Conservation (phyloP, 306 rosid species). For the Cicer chorassanicum region DNA sequence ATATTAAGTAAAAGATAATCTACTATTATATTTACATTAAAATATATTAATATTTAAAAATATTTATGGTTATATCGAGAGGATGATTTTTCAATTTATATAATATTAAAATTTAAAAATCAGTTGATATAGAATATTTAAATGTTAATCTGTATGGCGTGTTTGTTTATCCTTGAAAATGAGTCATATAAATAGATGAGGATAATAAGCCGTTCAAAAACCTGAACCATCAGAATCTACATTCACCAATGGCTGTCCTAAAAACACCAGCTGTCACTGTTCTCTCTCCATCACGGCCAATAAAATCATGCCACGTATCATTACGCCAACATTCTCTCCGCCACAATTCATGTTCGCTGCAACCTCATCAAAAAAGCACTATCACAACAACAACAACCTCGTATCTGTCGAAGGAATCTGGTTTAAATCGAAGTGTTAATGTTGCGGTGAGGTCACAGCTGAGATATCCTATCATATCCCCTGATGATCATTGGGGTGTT, state of each 20-base stretch:
- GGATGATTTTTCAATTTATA: too few species aligned
- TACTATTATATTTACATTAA: too few species aligned
- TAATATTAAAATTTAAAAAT: too few species aligned
- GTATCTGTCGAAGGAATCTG: conserved; percentile 29
- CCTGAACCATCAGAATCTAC: not conserved
- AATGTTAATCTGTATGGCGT: too few species aligned
- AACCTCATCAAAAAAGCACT: not conserved
- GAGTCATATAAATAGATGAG: too few species aligned
- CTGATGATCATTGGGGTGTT: conserved; percentile 49
- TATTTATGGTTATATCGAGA: too few species aligned
- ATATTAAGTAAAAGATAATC: too few species aligned
- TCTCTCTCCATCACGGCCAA: conserved; percentile 19
- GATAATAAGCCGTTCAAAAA: too few species aligned
- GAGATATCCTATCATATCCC: conserved; percentile 42
- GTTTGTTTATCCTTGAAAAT: too few species aligned
- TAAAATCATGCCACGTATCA: conserved; percentile 1
- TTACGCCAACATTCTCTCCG: conserved; percentile 3
- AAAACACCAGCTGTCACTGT: conserved; percentile 11
- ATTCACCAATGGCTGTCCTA: conserved; percentile 35
- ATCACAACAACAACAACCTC: not conserved
- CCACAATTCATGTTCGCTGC: not conserved
- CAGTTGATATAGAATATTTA: too few species aligned
- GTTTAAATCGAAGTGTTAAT: not conserved
- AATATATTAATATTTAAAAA: too few species aligned
- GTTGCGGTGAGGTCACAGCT: conserved; percentile 45